A percentile compares a stretch with the other conserved stretches of the same genome.
phyloP scores from a whole-genome alignment of 331 rosid species.

The Erythrophleum ivorense region DNA sequence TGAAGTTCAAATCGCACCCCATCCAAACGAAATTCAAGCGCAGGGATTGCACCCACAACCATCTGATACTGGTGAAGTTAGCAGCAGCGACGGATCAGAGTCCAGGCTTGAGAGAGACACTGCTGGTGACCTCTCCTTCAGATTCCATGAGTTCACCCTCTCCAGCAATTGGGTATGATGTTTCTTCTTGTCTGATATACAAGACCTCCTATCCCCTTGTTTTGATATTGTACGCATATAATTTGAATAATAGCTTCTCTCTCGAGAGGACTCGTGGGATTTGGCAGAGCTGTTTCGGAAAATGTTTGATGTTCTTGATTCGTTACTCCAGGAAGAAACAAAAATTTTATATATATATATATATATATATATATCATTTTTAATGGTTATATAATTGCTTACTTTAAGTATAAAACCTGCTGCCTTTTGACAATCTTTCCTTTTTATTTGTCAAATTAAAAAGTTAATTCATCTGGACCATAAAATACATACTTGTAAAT shows the following conservation, averaged over 20 bases:
- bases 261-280: not conserved
- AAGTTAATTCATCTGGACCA: not conserved
- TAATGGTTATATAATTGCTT: slow-evolving; percentile 32
- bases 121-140: slow-evolving; percentile 79
- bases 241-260: not conserved
- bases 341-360: not conserved
- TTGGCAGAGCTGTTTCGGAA: not conserved
- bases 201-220: not conserved
- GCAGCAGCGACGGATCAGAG: slow-evolving; percentile 38
- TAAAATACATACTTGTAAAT: not conserved
- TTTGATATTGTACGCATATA: slow-evolving; percentile 24
- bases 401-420: not conserved
- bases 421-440: too few species aligned
- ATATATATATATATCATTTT: too few species aligned
- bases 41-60: slow-evolving; percentile 51
- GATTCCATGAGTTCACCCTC: slow-evolving; percentile 80
- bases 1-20: slow-evolving; percentile 54
- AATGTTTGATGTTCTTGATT: slow-evolving; percentile 12
- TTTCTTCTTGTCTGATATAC: not conserved
- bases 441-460: not conserved
- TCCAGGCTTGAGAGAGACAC: slow-evolving; percentile 62
- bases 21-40: slow-evolving; percentile 55
- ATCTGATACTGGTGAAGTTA: slow-evolving; percentile 33
- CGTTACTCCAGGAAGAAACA: not conserved
- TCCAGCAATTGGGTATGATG: slow-evolving; percentile 74